Conservation (phyloP, 306 rosid species). For the Astragalus glycyphyllos region DNA sequence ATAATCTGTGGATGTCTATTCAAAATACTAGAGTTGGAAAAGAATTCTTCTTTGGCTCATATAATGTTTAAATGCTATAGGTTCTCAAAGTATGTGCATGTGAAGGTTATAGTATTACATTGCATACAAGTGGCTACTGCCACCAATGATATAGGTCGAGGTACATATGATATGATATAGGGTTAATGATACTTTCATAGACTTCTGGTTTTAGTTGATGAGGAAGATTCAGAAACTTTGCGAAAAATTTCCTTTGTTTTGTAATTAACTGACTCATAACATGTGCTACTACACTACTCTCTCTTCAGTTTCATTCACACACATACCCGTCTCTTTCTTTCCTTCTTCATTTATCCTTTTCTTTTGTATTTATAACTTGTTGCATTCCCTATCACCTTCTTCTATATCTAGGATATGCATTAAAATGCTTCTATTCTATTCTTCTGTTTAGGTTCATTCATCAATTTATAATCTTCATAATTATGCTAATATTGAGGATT, state of each 20-base stretch:
- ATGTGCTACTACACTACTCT: slow-evolving; percentile 53
- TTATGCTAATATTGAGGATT: slow-evolving; percentile 10
- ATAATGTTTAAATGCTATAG: slow-evolving; percentile 44
- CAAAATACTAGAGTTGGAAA: slow-evolving; percentile 45
- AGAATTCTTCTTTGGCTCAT: slow-evolving; percentile 44
- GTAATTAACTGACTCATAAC: slow-evolving; percentile 62
- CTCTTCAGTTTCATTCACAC: slow-evolving; percentile 50
- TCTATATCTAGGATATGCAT: slow-evolving; percentile 20
- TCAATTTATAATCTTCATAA: background rate
- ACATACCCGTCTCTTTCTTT: slow-evolving; percentile 49
- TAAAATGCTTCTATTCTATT: too few species aligned
- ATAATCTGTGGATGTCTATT: slow-evolving; percentile 51
- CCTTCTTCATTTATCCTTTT: slow-evolving; percentile 28
- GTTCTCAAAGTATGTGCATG: slow-evolving; percentile 59
- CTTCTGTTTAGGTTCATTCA: too few species aligned
- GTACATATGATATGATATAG: slow-evolving; percentile 53
- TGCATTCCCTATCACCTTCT: background rate
- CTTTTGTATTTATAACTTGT: background rate
- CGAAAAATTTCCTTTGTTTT: slow-evolving; percentile 56
- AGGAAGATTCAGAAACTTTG: slow-evolving; percentile 52
- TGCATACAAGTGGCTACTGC: slow-evolving; percentile 49
- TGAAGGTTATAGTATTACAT: slow-evolving; percentile 38
- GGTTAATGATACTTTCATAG: slow-evolving; percentile 56
- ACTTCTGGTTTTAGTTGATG: slow-evolving; percentile 59
- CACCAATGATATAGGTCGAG: slow-evolving; percentile 51